A percentile compares a stretch with the other conserved stretches of the same genome.
These are phyloP conservation scores for Sporothrix pseudoabietina DNA, from an alignment of 2,329 filamentous ascomycete species.

Conservation along the genomic window DNA sequence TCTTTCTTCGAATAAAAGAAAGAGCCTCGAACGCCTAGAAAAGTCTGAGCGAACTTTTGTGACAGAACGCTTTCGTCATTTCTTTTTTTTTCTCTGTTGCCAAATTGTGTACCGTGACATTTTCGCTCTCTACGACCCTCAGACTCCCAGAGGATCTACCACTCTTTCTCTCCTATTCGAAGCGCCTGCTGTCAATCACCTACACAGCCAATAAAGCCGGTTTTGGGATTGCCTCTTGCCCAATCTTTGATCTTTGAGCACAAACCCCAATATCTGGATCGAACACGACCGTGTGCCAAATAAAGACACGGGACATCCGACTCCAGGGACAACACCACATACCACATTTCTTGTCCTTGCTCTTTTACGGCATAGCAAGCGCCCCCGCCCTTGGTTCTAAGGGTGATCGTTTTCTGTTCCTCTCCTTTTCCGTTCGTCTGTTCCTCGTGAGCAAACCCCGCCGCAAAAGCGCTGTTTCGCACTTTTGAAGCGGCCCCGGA, in stretches of 20 bases:
- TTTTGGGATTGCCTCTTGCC: constrained; percentile 19
- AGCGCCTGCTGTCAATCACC: constrained; percentile 20
- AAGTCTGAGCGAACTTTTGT: background rate
- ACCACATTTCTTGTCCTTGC: background rate
- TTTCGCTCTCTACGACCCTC: background rate
- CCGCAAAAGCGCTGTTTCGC: constrained; percentile 15
- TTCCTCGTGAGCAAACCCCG: constrained; percentile 5
- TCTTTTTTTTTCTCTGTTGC: too few relatives aligned
- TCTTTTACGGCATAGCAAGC: background rate
- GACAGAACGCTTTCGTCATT: background rate
- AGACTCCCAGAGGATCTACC: constrained; percentile 16
- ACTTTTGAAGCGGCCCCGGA: background rate
- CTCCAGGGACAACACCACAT: background rate
- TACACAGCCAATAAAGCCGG: constrained; percentile 30
- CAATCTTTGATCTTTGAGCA: background rate
- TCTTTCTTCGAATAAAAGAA: constrained; percentile 17
- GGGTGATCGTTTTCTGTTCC: background rate
- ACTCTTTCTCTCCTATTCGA: background rate
- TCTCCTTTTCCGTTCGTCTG: background rate
- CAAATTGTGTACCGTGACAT: background rate
- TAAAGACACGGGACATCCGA: constrained; percentile 9
- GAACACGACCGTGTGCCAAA: constrained; percentile 18
- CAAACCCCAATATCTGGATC: background rate
- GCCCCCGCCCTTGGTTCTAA: background rate
- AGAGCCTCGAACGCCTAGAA: background rate